Conservation (phyloP, 1,284 basidiomycete genomes). For the Coniferiporia weirii region DNA sequence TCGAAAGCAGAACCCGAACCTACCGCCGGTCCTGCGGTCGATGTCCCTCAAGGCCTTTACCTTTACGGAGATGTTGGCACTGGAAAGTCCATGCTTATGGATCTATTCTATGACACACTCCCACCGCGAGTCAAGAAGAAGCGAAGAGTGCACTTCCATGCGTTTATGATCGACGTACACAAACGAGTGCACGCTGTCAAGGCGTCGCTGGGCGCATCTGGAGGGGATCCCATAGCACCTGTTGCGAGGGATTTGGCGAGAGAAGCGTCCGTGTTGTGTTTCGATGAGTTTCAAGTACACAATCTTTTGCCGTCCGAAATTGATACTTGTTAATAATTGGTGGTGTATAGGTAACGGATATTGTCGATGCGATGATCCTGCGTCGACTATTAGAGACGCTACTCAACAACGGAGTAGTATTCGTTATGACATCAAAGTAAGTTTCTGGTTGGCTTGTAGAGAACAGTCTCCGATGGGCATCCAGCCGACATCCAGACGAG, state of each 20-base stretch:
- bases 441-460: conserved; percentile 24
- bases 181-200: conserved; percentile 86
- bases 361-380: conserved; percentile 98
- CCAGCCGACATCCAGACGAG: conserved; percentile 92
- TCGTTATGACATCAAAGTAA: conserved; percentile 96
- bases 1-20: conserved; percentile 34
- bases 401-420: conserved; percentile 86
- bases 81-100: conserved; percentile 99
- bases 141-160: conserved; percentile 92
- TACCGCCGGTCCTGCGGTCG: conserved; percentile 34
- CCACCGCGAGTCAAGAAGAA: conserved; percentile 72
- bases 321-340: not conserved
- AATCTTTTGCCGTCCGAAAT: conserved; percentile 12
- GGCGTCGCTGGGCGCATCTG: conserved; percentile 55
- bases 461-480: conserved; percentile 9
- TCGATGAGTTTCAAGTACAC: conserved; percentile 95
- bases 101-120: conserved; percentile 90
- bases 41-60: conserved; percentile 85
- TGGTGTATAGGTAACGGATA: conserved; percentile 79
- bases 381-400: conserved; percentile 83
- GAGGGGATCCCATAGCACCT: conserved; percentile 83
- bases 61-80: conserved; percentile 98
- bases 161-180: conserved; percentile 99
- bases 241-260: conserved; percentile 87
- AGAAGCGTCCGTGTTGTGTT: conserved; percentile 85